Conservation (phyloP, 257 asterid species). For the Lavandula angustifolia region DNA sequence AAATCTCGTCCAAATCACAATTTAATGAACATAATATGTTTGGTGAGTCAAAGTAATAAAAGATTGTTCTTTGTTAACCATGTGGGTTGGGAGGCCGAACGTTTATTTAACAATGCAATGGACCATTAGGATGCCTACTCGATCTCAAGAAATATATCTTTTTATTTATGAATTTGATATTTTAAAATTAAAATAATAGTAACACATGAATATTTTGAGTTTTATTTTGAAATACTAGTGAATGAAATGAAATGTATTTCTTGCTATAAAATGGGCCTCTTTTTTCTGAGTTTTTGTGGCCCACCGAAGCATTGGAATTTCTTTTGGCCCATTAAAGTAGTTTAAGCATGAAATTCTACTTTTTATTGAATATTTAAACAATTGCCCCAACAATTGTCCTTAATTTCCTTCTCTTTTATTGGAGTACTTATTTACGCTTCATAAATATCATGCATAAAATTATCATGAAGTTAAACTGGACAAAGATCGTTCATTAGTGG, state of each 20-base stretch:
- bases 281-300: background rate
- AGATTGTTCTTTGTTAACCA: background rate
- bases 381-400: too few species aligned
- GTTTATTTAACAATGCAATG: constrained; percentile 13
- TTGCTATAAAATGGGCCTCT: background rate
- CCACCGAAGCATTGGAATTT: background rate
- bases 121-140: background rate
- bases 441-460: too few species aligned
- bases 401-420: too few species aligned
- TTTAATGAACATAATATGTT: constrained; percentile 28
- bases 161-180: background rate
- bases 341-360: background rate
- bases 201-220: too few species aligned
- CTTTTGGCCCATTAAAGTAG: background rate
- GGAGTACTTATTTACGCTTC: too few species aligned
- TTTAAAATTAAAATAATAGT: background rate
- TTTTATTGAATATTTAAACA: too few species aligned
- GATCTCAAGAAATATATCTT: background rate
- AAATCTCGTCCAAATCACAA: constrained; percentile 27
- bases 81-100: constrained; percentile 23
- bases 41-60: constrained; percentile 33
- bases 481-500: too few species aligned
- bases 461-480: too few species aligned
- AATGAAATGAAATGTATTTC: too few species aligned
- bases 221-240: too few species aligned